Conservation (phyloP, 257 asterid genomes). For the Ballota nigra region DNA sequence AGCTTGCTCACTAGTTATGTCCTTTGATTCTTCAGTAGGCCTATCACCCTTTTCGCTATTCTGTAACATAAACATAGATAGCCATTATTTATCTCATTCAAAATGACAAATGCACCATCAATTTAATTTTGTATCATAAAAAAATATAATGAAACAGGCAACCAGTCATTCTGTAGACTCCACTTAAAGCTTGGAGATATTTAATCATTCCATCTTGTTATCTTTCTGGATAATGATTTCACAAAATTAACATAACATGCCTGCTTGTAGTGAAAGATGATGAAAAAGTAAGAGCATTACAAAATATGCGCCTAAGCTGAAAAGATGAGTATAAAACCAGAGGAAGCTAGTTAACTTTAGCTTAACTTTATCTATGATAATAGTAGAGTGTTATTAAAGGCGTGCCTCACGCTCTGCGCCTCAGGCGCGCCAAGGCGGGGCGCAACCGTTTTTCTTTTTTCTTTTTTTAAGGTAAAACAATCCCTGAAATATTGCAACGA, state of each 20-base stretch:
- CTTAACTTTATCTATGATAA: too few relatives aligned
- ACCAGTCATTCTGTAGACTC: background rate
- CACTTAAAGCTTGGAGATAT: background rate
- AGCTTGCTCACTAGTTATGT: slow-evolving; percentile 66
- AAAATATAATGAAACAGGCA: background rate
- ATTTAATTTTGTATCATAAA: background rate
- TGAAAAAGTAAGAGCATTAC: background rate
- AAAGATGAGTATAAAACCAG: background rate
- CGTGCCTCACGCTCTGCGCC: too few relatives aligned
- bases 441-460: too few relatives aligned
- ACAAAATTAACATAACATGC: background rate
- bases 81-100: slow-evolving; percentile 7
- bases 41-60: slow-evolving; percentile 42
- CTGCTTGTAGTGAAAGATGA: background rate
- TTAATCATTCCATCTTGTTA: background rate
- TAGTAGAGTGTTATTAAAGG: too few relatives aligned
- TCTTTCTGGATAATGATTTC: background rate
- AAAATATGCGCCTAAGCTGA: background rate
- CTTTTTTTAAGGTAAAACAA: too few relatives aligned
- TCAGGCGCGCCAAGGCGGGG: too few relatives aligned
- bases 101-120: background rate
- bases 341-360: background rate
- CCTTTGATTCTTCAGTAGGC: slow-evolving; percentile 43
- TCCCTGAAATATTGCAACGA: too few relatives aligned
- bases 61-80: slow-evolving; percentile 38